Evolutionary conservation across 352 stramenopile species (phyloP).

Genomic region (Pythium sp.): DNA sequence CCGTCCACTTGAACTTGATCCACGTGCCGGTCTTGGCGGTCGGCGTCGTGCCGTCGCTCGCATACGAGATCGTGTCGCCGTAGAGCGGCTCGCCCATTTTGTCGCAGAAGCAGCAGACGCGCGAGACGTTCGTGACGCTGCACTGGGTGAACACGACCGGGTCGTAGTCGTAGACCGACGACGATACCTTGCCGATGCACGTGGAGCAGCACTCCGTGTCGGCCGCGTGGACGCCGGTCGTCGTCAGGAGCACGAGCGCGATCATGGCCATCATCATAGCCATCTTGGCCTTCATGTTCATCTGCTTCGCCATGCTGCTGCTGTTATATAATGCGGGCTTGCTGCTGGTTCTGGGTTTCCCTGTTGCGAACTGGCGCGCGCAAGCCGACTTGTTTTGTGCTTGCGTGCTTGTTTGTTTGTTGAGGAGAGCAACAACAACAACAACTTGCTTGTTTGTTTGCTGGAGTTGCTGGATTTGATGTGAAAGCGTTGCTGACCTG

Average conservation of each 20-base stretch:
- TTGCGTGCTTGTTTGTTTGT: not conserved
- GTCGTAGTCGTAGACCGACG: slow-evolving; percentile 56
- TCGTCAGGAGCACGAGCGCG: slow-evolving; percentile 1
- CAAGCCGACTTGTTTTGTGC: not conserved
- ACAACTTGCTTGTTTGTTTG: not conserved
- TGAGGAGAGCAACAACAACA: not conserved
- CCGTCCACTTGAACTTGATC: slow-evolving; percentile 56
- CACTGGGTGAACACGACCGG: slow-evolving; percentile 60
- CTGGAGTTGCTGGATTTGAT: slow-evolving; percentile 3
- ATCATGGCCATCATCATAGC: not conserved
- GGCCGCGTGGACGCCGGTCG: not conserved
- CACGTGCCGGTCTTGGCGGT: slow-evolving; percentile 48
- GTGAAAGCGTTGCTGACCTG: not conserved
- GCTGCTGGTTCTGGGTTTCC: not conserved
- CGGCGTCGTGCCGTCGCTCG: slow-evolving; percentile 49
- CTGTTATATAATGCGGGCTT: not conserved
- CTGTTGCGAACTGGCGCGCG: not conserved
- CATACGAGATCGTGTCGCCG: slow-evolving; percentile 20
- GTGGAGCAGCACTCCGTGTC: slow-evolving; percentile 44
- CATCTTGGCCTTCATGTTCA: not conserved
- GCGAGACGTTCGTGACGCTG: slow-evolving; percentile 19
- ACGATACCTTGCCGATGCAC: slow-evolving; percentile 65
- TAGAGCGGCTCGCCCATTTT: slow-evolving; percentile 26
- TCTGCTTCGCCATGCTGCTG: not conserved
- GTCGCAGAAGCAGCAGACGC: slow-evolving; percentile 74